Percentiles rank a stretch among this genome's conserved stretches.
Evolutionary conservation across 345 rosid genomes (phyloP).

Genomic region (Melaleuca alternifolia): DNA sequence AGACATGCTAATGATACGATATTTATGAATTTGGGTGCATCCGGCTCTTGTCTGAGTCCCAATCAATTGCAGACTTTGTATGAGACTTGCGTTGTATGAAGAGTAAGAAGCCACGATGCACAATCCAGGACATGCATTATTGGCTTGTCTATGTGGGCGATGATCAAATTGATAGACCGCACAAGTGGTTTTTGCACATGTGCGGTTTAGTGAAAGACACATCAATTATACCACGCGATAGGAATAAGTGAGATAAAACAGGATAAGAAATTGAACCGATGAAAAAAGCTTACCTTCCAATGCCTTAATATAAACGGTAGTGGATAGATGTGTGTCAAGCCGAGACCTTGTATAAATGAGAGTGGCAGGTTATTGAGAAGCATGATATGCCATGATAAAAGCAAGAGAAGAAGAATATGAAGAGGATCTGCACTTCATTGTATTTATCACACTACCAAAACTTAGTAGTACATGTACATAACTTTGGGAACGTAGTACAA

Average conservation of each 20-base stretch:
- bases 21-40: neutral
- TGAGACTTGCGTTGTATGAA: neutral
- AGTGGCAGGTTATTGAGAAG: neutral
- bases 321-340: neutral
- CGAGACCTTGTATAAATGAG: neutral
- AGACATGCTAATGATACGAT: neutral
- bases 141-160: neutral
- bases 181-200: neutral
- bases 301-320: neutral
- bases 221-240: neutral
- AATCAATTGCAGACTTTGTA: neutral
- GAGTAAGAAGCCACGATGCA: neutral
- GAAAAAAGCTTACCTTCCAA: neutral
- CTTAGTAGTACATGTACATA: neutral
- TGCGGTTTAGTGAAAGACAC: accelerated
- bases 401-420: neutral
- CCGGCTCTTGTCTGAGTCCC: neutral
- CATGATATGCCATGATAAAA: neutral
- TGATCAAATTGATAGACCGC: neutral
- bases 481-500: neutral
- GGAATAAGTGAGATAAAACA: neutral
- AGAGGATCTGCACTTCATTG: neutral
- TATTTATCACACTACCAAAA: neutral
- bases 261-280: neutral
- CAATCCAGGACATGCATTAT: neutral